These are phyloP conservation scores for Thyridium curvatum DNA, from an alignment of 2,329 filamentous ascomycete genomes.

Conservation along the genomic window DNA sequence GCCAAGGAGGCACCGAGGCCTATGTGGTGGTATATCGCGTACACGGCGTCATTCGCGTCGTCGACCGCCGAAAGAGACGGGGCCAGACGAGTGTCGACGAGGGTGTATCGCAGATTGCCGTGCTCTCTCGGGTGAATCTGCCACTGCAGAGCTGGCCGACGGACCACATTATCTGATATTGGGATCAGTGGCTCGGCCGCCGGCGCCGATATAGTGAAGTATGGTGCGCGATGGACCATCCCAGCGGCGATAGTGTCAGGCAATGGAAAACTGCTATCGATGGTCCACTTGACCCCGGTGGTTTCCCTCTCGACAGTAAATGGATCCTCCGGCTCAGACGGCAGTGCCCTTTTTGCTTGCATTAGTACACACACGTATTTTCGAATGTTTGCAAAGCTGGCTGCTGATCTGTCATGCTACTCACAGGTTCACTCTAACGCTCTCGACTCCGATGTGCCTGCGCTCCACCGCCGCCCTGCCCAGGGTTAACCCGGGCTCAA, in stretches of 20 bases:
- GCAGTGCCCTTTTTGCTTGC: too few relatives aligned
- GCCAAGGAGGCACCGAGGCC: conserved; percentile 6
- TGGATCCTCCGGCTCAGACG: too few relatives aligned
- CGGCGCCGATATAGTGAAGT: conserved; percentile 1
- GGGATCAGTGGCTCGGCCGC: too few relatives aligned
- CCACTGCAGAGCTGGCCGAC: conserved; percentile 3
- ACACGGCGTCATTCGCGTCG: not conserved
- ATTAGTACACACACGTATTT: too few relatives aligned
- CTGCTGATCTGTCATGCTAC: too few relatives aligned
- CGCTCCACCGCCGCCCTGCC: not conserved
- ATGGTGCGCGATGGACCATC: conserved; percentile 1
- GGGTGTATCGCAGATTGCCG: conserved; percentile 6
- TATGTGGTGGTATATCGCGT: conserved; percentile 11
- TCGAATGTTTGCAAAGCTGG: too few relatives aligned
- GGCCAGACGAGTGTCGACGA: conserved; percentile 1
- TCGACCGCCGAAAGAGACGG: not conserved
- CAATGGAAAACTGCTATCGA: not conserved
- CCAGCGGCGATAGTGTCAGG: not conserved
- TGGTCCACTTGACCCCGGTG: too few relatives aligned
- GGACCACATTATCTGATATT: not conserved
- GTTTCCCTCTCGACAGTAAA: too few relatives aligned
- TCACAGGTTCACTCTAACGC: conserved; percentile 1
- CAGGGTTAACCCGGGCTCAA: not conserved
- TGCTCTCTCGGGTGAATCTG: conserved; percentile 4
- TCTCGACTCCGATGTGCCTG: not conserved